Evolutionary conservation across 2,329 filamentous ascomycete species (phyloP).

Genomic region (Diaporthe sp.): DNA sequence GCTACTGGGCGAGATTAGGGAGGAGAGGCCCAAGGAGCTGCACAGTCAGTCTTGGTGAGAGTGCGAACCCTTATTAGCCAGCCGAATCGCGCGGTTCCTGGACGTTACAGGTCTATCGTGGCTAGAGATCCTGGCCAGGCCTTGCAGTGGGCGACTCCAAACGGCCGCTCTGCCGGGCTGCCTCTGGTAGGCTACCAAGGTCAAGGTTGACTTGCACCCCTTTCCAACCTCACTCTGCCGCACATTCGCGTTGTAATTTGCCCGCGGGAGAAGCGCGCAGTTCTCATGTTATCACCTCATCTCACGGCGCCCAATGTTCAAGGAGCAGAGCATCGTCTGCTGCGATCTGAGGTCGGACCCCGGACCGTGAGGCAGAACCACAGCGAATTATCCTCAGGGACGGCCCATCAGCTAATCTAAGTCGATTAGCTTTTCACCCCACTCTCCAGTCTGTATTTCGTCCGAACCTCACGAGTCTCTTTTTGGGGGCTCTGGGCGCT

Average conservation of each 20-base stretch:
- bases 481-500: slow-evolving; percentile 14
- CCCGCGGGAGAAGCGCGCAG: not conserved
- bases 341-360: slow-evolving; percentile 15
- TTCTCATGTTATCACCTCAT: slow-evolving; percentile 21
- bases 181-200: slow-evolving; percentile 19
- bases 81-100: slow-evolving; percentile 26
- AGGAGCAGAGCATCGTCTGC: not conserved
- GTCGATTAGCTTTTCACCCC: slow-evolving; percentile 28
- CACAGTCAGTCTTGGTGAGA: not conserved
- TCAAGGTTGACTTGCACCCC: slow-evolving; percentile 17
- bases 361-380: slow-evolving; percentile 9
- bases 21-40: slow-evolving; percentile 9
- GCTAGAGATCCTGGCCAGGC: slow-evolving; percentile 14
- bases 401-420: slow-evolving; percentile 24
- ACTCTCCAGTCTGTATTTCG: slow-evolving; percentile 29
- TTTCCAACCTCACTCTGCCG: not conserved
- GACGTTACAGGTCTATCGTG: slow-evolving; percentile 18
- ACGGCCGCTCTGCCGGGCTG: slow-evolving; percentile 21
- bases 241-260: slow-evolving; percentile 24
- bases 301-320: slow-evolving; percentile 17
- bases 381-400: slow-evolving; percentile 21
- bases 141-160: slow-evolving; percentile 28
- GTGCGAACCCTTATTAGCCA: slow-evolving; percentile 7
- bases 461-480: slow-evolving; percentile 30
- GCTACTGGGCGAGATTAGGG: not conserved